Conservation (phyloP, 371 early-diverging fungal species). For the Catenaria anguillulae region DNA sequence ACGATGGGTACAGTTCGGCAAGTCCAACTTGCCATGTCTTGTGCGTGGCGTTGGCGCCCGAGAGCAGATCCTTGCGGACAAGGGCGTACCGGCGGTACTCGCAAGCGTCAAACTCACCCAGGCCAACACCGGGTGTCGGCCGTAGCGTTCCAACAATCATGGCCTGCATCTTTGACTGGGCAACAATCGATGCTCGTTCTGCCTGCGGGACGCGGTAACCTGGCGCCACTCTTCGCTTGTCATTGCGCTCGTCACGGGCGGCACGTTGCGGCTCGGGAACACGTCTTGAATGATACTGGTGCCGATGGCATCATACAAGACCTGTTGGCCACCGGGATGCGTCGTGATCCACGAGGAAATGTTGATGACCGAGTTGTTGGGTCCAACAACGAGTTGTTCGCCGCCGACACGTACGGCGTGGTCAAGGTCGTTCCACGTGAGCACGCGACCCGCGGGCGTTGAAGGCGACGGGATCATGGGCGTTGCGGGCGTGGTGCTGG, state of each 20-base stretch:
- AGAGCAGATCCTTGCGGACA: slow-evolving; percentile 5
- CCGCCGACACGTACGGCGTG: neutral
- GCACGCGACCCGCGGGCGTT: no score
- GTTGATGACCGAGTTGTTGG: slow-evolving; percentile 15
- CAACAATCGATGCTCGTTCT: slow-evolving; percentile 21
- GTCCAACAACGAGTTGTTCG: slow-evolving; percentile 14
- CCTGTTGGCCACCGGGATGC: slow-evolving; percentile 20
- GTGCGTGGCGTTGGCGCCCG: slow-evolving; percentile 6
- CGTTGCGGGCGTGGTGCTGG: neutral
- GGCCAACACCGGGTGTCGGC: slow-evolving; percentile 16
- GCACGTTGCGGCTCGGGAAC: slow-evolving; percentile 5
- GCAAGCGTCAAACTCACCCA: slow-evolving; percentile 1
- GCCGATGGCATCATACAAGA: slow-evolving; percentile 16
- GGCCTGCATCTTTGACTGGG: no score
- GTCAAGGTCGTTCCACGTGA: neutral
- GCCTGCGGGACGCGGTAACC: slow-evolving; percentile 12
- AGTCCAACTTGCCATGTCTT: slow-evolving; percentile 13
- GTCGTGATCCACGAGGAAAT: slow-evolving; percentile 12
- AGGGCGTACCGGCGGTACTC: slow-evolving; percentile 27
- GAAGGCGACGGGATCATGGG: neutral
- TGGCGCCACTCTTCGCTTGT: slow-evolving; percentile 16
- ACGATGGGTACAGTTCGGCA: slow-evolving; percentile 17
- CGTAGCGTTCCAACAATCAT: slow-evolving; percentile 21
- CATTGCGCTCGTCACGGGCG: neutral
- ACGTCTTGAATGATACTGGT: slow-evolving; percentile 19